Conservation (phyloP, 129 eudicot genomes). For the Tagetes patula region DNA sequence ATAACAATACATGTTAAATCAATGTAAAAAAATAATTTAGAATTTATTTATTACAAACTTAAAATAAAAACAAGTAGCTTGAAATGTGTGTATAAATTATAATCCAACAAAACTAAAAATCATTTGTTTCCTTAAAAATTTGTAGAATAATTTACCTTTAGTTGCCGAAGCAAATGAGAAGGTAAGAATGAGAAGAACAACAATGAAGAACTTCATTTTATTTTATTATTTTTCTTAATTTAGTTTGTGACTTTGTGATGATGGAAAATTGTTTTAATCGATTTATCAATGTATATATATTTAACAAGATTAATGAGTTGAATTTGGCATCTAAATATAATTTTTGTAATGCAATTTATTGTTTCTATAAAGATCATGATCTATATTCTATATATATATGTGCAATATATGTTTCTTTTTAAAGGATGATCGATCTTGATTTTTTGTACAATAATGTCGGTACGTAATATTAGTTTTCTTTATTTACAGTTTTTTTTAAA, state of each 20-base stretch:
- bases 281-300: neutral
- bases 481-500: too few relatives aligned
- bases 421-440: too few relatives aligned
- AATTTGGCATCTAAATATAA: neutral
- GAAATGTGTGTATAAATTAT: neutral
- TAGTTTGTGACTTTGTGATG: neutral
- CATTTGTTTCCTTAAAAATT: neutral
- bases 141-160: neutral
- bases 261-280: neutral
- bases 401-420: too few relatives aligned
- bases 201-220: constrained; percentile 11
- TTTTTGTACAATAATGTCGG: too few relatives aligned
- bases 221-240: neutral
- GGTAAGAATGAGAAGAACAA: constrained; percentile 15
- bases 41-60: too few relatives aligned
- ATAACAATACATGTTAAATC: neutral
- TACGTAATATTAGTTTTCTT: too few relatives aligned
- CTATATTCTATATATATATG: too few relatives aligned
- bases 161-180: constrained; percentile 1
- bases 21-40: neutral
- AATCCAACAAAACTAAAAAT: neutral
- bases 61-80: too few relatives aligned
- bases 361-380: neutral
- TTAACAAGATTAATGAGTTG: neutral
- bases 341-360: neutral